These are phyloP conservation scores for Cymbopogon flexuosus DNA, from an alignment of 202 grass and related monocot species.

Conservation along the genomic window DNA sequence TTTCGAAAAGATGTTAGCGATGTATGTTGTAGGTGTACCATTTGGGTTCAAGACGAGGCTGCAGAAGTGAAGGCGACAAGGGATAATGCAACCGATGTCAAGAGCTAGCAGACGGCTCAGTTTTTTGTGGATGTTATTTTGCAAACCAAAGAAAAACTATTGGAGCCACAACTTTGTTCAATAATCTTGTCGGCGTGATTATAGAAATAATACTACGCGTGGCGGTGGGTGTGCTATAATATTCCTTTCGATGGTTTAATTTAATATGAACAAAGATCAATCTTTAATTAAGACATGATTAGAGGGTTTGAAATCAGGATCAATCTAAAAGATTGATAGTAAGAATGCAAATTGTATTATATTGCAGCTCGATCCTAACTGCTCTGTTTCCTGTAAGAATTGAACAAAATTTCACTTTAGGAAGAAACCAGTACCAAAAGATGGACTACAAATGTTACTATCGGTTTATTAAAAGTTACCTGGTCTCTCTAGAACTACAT, in stretches of 20 bases:
- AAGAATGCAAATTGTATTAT: neutral
- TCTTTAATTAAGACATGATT: neutral
- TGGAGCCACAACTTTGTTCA: neutral
- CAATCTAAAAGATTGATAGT: neutral
- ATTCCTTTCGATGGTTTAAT: neutral
- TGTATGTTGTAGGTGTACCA: neutral
- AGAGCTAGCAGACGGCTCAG: neutral
- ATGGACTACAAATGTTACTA: neutral
- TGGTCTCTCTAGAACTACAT: neutral
- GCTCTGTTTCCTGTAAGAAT: neutral
- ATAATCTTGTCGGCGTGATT: neutral
- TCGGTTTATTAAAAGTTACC: conserved; percentile 8
- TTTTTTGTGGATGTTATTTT: neutral
- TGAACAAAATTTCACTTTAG: neutral
- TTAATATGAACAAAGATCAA: neutral
- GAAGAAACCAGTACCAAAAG: neutral
- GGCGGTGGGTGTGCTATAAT: neutral
- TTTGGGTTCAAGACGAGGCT: no score
- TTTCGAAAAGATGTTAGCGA: neutral
- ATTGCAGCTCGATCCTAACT: neutral
- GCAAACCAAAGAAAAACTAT: neutral
- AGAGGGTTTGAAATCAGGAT: neutral
- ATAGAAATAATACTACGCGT: neutral
- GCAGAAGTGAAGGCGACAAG: neutral
- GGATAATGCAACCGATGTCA: neutral